These are phyloP conservation scores for Dothistroma pini DNA, from an alignment of 2,329 filamentous ascomycete genomes.

Conservation along the genomic window DNA sequence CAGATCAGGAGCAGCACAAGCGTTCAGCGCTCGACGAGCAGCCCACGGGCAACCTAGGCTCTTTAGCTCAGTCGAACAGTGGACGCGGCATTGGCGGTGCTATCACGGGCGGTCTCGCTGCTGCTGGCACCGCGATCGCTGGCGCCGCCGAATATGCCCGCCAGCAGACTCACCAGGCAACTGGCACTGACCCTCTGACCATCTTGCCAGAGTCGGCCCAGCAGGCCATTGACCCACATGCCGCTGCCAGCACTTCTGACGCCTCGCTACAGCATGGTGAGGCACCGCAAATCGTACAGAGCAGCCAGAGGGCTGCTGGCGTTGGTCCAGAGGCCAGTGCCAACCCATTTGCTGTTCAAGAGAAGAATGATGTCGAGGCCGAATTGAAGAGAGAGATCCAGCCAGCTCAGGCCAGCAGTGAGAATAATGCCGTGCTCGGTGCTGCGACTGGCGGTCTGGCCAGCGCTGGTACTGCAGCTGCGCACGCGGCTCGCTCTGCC, in stretches of 20 bases:
- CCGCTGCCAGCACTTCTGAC: background rate
- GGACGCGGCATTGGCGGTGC: background rate
- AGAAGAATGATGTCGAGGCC: conserved; percentile 56
- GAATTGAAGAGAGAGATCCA: conserved; percentile 66
- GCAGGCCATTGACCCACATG: conserved; percentile 39
- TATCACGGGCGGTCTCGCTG: conserved; percentile 23
- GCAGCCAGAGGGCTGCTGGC: conserved; percentile 65
- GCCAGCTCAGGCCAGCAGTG: conserved; percentile 9
- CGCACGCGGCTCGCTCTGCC: conserved; percentile 31
- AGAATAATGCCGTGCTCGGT: background rate
- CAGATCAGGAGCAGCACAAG: conserved; percentile 62
- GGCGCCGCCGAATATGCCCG: conserved; percentile 35
- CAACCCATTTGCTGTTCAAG: conserved; percentile 51
- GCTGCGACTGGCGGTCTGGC: background rate
- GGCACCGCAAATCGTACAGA: conserved; percentile 62
- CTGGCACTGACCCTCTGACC: conserved; percentile 49
- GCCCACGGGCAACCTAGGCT: background rate
- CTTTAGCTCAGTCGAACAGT: background rate
- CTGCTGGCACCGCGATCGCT: conserved; percentile 41
- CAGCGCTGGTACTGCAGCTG: conserved; percentile 37
- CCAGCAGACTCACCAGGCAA: conserved; percentile 39
- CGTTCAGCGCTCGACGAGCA: conserved; percentile 27
- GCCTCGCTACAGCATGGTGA: conserved; percentile 11
- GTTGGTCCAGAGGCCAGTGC: conserved; percentile 64
- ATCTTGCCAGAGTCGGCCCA: conserved; percentile 40